Percentiles rank a stretch among this genome's conserved stretches.
Conservation (phyloP, 2,329 filamentous ascomycete species). For the Paecilomyces sp. region DNA sequence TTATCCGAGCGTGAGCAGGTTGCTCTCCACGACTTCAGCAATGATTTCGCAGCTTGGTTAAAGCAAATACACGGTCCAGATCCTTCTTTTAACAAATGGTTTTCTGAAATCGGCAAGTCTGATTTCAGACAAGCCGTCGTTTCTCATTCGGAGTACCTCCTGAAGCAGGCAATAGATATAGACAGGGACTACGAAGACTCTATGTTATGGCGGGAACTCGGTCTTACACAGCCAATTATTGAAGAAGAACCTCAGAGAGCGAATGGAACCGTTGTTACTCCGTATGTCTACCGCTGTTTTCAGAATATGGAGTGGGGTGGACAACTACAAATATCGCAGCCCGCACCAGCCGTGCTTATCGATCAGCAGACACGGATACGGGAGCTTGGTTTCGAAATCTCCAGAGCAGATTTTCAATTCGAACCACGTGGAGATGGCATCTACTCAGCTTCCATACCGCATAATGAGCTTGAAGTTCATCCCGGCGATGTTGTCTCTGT, state of each 20-base stretch:
- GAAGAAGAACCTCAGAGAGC: constrained; percentile 10
- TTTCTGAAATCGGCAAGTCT: constrained; percentile 32
- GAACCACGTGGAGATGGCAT: constrained; percentile 39
- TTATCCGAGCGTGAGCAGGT: constrained; percentile 27
- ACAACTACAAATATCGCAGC: constrained; percentile 30
- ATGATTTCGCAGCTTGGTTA: constrained; percentile 54
- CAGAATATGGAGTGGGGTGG: constrained; percentile 47
- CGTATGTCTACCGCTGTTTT: constrained; percentile 61
- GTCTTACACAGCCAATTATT: constrained; percentile 28
- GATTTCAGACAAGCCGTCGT: constrained; percentile 60
- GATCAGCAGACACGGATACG: constrained; percentile 3
- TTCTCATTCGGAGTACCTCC: constrained; percentile 56
- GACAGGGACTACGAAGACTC: constrained; percentile 34
- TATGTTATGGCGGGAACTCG: constrained; percentile 49
- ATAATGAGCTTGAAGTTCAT: constrained; percentile 25
- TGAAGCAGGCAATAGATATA: constrained; percentile 55
- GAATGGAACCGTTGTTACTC: constrained; percentile 58
- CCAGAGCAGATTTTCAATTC: not conserved
- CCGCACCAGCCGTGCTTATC: constrained; percentile 37
- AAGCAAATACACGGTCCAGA: constrained; percentile 35
- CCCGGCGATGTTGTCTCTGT: constrained; percentile 47
- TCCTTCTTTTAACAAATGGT: constrained; percentile 49
- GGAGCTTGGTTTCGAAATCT: constrained; percentile 4
- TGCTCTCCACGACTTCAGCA: constrained; percentile 50
- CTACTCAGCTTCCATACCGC: constrained; percentile 26